A percentile compares a stretch with the other conserved stretches of the same genome.
phyloP scores from a whole-genome alignment of 352 stramenopile species.

The Phytophthora palmivora region DNA sequence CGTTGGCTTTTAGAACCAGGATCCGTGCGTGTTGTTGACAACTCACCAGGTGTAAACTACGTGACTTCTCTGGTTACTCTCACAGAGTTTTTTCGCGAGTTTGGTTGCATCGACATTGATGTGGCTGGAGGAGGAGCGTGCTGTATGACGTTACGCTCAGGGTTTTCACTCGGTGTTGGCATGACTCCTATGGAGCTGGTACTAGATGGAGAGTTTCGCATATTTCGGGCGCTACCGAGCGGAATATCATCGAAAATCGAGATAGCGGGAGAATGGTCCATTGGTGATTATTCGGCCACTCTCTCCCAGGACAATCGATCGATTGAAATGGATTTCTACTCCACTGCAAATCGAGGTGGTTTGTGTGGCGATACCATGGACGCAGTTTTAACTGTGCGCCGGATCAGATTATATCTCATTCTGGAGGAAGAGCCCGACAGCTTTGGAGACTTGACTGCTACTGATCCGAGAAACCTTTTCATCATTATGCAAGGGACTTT shows the following conservation, averaged over 20 bases:
- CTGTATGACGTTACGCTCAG: constrained; percentile 9
- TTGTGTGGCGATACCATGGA: background rate
- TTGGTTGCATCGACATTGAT: constrained; percentile 20
- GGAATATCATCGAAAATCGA: constrained; percentile 18
- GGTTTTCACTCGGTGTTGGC: background rate
- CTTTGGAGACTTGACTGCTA: background rate
- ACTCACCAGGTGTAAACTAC: background rate
- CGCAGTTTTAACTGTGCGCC: background rate
- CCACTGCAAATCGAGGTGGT: background rate
- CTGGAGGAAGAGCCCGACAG: constrained; percentile 1
- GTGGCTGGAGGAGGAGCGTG: background rate
- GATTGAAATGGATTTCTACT: constrained; percentile 11
- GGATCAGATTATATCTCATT: constrained; percentile 3
- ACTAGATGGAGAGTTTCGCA: constrained; percentile 27
- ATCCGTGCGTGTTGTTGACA: constrained; percentile 7
- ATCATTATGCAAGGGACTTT: constrained; percentile 16
- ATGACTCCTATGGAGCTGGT: constrained; percentile 23
- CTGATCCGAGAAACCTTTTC: constrained; percentile 8
- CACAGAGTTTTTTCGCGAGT: constrained; percentile 6
- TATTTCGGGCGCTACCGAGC: constrained; percentile 32
- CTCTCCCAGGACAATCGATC: background rate
- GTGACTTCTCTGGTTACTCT: background rate
- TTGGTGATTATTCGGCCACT: constrained; percentile 17
- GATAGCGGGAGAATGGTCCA: constrained; percentile 4
- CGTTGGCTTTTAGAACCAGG: constrained; percentile 31